Conservation (phyloP, 1,139 yeast species). For the Pichia sp. region DNA sequence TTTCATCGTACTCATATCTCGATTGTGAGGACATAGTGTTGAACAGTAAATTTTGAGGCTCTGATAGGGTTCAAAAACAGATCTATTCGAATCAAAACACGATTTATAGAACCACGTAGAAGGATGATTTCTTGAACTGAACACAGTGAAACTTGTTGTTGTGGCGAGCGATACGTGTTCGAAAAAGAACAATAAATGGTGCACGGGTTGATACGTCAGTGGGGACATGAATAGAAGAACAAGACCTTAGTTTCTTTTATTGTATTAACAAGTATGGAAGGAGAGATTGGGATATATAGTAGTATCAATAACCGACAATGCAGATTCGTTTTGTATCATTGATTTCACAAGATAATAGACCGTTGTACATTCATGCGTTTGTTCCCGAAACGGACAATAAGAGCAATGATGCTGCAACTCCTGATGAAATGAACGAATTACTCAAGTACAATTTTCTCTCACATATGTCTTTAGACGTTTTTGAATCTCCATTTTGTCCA, state of each 20-base stretch:
- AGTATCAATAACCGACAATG: slow-evolving; percentile 14
- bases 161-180: background rate
- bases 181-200: background rate
- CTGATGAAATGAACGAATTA: slow-evolving; percentile 37
- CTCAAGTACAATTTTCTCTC: slow-evolving; percentile 57
- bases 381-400: slow-evolving; percentile 15
- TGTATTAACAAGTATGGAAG: no score
- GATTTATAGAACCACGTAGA: no score
- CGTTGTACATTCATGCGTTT: slow-evolving; percentile 54
- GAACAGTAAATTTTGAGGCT: background rate
- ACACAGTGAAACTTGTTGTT: no score
- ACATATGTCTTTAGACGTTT: slow-evolving; percentile 62
- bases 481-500: slow-evolving; percentile 42
- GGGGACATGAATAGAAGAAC: no score
- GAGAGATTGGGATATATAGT: no score
- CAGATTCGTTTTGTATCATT: slow-evolving; percentile 42
- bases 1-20: slow-evolving; percentile 78
- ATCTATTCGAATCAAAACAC: no score
- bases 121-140: no score
- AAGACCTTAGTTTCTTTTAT: no score
- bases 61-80: no score
- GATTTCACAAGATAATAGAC: slow-evolving; percentile 49
- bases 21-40: slow-evolving; percentile 31
- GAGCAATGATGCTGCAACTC: slow-evolving; percentile 10
- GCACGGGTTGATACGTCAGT: no score